Percentiles rank a stretch among this genome's conserved stretches.
phyloP scores from a whole-genome alignment of 768 basidiomycete species.

The Pisolithus albus region DNA sequence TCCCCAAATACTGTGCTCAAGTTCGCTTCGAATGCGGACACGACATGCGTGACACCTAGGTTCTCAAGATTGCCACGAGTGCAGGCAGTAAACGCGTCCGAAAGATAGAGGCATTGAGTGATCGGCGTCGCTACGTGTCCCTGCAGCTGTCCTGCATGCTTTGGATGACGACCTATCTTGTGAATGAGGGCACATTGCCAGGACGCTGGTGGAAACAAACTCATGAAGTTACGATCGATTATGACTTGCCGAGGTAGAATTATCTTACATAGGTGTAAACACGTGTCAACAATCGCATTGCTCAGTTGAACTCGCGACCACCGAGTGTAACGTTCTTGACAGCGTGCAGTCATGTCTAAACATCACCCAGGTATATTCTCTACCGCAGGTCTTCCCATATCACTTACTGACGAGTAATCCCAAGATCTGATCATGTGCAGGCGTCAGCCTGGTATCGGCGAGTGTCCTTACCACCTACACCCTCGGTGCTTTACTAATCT shows the following conservation, averaged over 20 bases:
- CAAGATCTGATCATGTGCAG: conserved; percentile 97
- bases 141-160: conserved; percentile 6
- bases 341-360: conserved; percentile 59
- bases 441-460: conserved; percentile 95
- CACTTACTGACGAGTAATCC: neutral
- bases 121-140: conserved; percentile 28
- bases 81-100: conserved; percentile 52
- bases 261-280: too few species aligned
- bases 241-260: too few species aligned
- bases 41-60: conserved; percentile 68
- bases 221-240: neutral
- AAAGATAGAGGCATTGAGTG: conserved; percentile 52
- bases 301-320: too few species aligned
- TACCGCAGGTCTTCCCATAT: neutral
- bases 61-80: conserved; percentile 39
- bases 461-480: conserved; percentile 16
- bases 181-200: conserved; percentile 24
- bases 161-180: conserved; percentile 7
- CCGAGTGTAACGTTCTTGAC: neutral
- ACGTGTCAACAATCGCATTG: too few species aligned
- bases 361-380: conserved; percentile 69
- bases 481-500: conserved; percentile 3
- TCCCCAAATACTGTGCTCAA: conserved; percentile 17
- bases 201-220: conserved; percentile 5
- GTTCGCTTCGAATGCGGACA: conserved; percentile 53